Evolutionary conservation across 306 rosid species (phyloP), one percentile per base, ranked within the genome.

Genomic region (Castanopsis chinensis): DNA sequence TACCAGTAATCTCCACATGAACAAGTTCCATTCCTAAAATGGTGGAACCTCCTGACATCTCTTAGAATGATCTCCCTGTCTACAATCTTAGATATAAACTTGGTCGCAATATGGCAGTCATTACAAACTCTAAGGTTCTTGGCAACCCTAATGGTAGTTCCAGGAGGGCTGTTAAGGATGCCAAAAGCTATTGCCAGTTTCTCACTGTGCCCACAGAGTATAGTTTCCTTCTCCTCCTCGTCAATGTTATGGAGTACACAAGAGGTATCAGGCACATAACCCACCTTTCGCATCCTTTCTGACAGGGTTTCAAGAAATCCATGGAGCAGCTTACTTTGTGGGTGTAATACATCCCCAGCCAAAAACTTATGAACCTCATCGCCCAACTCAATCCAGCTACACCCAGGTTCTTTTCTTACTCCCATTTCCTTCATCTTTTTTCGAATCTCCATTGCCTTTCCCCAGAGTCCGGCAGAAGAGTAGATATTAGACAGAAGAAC

Each of bases 1-100:
- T 52, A 94, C 98, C 98, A 94, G 81, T 92, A 94, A 86, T 94
- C 97, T 69, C 96, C 90, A 83, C 98, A 94, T 35, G 98, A 94
- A 86, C 97, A 94, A 77, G 80, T 78, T 58, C 97, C 98, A 69
- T 91, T 86, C 78, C 69, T 90, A 83, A 94, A 94, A 90, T 91
- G 97, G 86, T 94, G 98, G 84, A 94, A 94, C 82, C 99, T 87
- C 80, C 90, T 91, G n/a, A 91, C 93, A 85, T 94, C 99, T 84
- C 99, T 92, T 45, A 94, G 78, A 79, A 94, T 85, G 75, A 94
- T 94, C 80, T 90, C 93, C 80, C 98, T 90, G 23, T 83, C 80
- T 80, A 82, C 73, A 21, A 92, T 85, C 86, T 90, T 92, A 18
- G 99, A 94, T 82, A 94, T 90, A 71, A 85, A 77, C 72, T 92